phyloP scores from a whole-genome alignment of 129 eudicot genomes.

The Solidago caesia region DNA sequence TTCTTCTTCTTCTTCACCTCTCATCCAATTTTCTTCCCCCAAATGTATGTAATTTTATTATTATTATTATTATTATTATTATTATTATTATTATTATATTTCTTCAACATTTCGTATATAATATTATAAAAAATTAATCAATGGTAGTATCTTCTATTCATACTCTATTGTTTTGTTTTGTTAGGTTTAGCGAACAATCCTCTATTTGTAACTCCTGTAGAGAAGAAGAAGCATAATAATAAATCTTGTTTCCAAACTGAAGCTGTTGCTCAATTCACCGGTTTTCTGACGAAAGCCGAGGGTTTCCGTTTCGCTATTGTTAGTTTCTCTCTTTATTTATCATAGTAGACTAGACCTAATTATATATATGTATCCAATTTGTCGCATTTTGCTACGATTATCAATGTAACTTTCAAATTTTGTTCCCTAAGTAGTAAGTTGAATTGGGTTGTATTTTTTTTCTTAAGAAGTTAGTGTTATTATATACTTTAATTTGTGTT shows the following conservation, averaged over 20 bases:
- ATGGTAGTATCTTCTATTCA: not conserved
- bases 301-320: slow-evolving; percentile 86
- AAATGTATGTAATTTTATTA: slow-evolving; percentile 10
- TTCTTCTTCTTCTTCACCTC: slow-evolving; percentile 10
- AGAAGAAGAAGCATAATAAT: slow-evolving; percentile 24
- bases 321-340: slow-evolving; percentile 14
- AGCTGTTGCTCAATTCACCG: slow-evolving; percentile 75
- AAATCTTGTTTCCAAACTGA: slow-evolving; percentile 35
- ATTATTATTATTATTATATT: too few species aligned
- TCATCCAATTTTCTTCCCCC: slow-evolving; percentile 22
- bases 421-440: too few species aligned
- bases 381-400: not conserved
- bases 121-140: not conserved
- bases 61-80: too few species aligned
- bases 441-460: too few species aligned
- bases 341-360: not conserved
- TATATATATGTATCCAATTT: not conserved
- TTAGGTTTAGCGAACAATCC: slow-evolving; percentile 21
- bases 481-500: too few species aligned
- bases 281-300: slow-evolving; percentile 60
- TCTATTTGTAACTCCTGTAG: slow-evolving; percentile 25
- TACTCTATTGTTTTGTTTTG: not conserved
- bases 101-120: not conserved
- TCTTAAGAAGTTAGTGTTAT: too few species aligned
- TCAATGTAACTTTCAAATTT: too few species aligned